Base-by-base conservation (phyloP, 345 rosid genomes). In the Melaleuca quinquenervia region DNA sequence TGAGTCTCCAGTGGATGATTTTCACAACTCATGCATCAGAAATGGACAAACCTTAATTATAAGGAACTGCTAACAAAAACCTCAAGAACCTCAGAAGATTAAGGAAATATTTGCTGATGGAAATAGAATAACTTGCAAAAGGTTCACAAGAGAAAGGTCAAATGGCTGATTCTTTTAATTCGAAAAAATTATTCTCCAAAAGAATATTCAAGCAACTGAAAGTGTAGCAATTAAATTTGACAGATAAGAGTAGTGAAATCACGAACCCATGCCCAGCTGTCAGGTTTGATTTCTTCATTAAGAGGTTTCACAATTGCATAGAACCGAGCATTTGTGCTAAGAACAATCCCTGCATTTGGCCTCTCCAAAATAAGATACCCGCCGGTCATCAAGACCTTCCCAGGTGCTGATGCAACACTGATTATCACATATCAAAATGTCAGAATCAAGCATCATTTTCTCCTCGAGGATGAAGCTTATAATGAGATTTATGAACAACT, bases 401-500 rank as follows among this genome's bases (percentile, higher is more conserved):
- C 98, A 55, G 99, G 99, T 88, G 99, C 99, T 86, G 99, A 97
- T 89, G 98, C 98, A 90, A 95, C 94, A 78, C 99, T 97, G 91
- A 64, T 74, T 53, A 87, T 74, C 84, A 70, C 24, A 27, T 24
- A 41, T 11, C 16, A 50, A 51, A 64, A 32, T 8, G 6, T 27
- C 24, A 58, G 27, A 22, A 74, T 36, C 44, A 36, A 50, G 15
- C 24, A 8, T 82, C 41, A 52, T 78, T 58, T 24, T 18, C 26
- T 70, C 75, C 14, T 26, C 7, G 12, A 11, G 15, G 51, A 70
- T 32, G 13, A 70, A 32, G 78, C 78, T 70, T 70, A 45, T 32
- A 70, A 21, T 1, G 11, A 16, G 78, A 32, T 70, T 70, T 41
- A 8, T 11, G 45, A 64, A 32, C 11, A 45, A 32, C 32, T 4